These are phyloP conservation scores for Diplodia corticola DNA, from an alignment of 2,329 filamentous ascomycete species.

Conservation along the genomic window DNA sequence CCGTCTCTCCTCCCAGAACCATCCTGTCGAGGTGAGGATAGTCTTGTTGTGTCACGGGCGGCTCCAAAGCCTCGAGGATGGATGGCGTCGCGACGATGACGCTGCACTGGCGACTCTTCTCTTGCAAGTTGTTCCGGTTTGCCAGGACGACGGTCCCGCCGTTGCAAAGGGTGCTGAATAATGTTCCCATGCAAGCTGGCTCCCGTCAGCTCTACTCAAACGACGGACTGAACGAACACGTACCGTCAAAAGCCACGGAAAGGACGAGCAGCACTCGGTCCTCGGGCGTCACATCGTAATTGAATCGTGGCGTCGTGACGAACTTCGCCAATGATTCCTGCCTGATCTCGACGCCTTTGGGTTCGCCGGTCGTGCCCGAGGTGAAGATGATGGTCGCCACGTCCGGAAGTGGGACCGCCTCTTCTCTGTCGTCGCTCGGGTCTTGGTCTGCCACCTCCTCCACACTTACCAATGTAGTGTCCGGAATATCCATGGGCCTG, in stretches of 20 bases:
- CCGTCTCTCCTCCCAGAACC: background rate
- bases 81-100: background rate
- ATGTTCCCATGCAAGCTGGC: no score
- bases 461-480: no score
- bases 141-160: no score
- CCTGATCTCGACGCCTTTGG: background rate
- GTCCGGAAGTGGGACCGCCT: no score
- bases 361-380: background rate
- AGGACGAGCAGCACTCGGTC: constrained; percentile 5
- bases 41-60: background rate
- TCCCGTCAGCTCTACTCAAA: no score
- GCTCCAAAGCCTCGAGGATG: background rate
- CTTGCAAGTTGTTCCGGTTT: background rate
- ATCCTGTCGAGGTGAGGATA: background rate
- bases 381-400: background rate
- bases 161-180: no score
- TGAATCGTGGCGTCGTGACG: background rate
- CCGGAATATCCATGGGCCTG: no score
- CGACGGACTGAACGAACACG: no score
- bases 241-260: constrained; percentile 17
- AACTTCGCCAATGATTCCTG: background rate
- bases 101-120: background rate
- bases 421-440: no score
- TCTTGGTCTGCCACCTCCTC: no score
- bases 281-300: background rate